These are phyloP conservation scores for Fusarium euwallaceae DNA, from an alignment of 2,329 filamentous ascomycete genomes.

Conservation along the genomic window DNA sequence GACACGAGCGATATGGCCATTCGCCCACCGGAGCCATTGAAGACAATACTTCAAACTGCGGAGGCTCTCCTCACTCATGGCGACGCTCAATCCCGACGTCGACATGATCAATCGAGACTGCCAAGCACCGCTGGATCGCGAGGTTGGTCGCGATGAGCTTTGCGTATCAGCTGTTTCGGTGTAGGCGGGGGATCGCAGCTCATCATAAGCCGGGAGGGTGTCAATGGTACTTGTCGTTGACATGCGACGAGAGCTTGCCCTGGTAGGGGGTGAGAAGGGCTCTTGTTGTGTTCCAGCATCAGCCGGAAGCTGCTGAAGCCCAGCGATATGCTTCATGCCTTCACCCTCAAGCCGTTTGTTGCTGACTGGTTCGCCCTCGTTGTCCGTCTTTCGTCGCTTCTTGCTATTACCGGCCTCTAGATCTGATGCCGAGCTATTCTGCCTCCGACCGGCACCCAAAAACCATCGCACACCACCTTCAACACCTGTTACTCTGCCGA, in stretches of 20 bases:
- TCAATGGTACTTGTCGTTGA: slow-evolving; percentile 79
- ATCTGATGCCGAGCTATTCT: slow-evolving; percentile 61
- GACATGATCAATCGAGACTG: slow-evolving; percentile 88
- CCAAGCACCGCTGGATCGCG: slow-evolving; percentile 66
- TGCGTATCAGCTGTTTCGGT: slow-evolving; percentile 66
- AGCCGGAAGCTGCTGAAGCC: slow-evolving; percentile 32
- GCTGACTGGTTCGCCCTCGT: slow-evolving; percentile 50
- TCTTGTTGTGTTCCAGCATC: slow-evolving; percentile 41
- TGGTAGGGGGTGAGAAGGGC: slow-evolving; percentile 46
- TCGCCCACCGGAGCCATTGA: slow-evolving; percentile 83
- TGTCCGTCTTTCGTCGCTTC: slow-evolving; percentile 71
- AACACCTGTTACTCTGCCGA: slow-evolving; percentile 87
- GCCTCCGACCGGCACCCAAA: slow-evolving; percentile 71
- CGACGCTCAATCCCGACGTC: slow-evolving; percentile 89
- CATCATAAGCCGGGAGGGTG: slow-evolving; percentile 86
- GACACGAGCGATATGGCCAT: slow-evolving; percentile 81
- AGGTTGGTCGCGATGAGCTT: slow-evolving; percentile 45
- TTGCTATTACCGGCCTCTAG: slow-evolving; percentile 61
- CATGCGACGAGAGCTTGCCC: slow-evolving; percentile 62
- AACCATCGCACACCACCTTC: slow-evolving; percentile 91
- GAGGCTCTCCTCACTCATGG: slow-evolving; percentile 90
- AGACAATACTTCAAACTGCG: slow-evolving; percentile 88
- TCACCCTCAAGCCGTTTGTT: slow-evolving; percentile 48
- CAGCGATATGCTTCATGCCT: slow-evolving; percentile 46
- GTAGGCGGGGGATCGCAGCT: slow-evolving; percentile 80